Evolutionary conservation across 2,329 filamentous ascomycete species (phyloP).

Genomic region (Leptographium galeiforme): DNA sequence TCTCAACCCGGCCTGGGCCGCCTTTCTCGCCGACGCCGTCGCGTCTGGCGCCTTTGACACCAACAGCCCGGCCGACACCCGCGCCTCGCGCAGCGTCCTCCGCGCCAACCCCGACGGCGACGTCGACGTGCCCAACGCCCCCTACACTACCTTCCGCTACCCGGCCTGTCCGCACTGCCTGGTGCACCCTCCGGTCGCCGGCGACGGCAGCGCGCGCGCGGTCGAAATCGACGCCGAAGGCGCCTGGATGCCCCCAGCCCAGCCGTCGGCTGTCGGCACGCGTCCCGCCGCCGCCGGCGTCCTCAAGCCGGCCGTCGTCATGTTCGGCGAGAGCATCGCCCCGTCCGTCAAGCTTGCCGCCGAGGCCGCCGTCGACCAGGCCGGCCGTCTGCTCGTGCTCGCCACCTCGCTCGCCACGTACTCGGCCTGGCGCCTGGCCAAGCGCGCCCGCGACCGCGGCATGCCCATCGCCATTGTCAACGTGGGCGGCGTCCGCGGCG

Average conservation of each 20-base stretch:
- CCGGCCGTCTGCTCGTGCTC: constrained; percentile 62
- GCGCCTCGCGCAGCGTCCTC: constrained; percentile 34
- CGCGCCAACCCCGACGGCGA: constrained; percentile 90
- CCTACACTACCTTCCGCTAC: constrained; percentile 83
- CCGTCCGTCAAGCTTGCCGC: constrained; percentile 57
- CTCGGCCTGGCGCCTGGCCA: constrained; percentile 82
- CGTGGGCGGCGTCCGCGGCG: constrained; percentile 68
- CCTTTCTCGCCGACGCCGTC: constrained; percentile 59
- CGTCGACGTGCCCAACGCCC: constrained; percentile 74
- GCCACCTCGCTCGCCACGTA: constrained; percentile 91
- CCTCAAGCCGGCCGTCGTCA: constrained; percentile 83
- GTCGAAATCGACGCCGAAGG: constrained; percentile 69
- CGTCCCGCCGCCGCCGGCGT: constrained; percentile 50
- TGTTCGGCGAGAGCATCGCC: constrained; percentile 88
- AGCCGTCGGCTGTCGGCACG: too few species aligned
- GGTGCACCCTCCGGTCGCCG: constrained; percentile 40
- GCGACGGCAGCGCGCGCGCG: constrained; percentile 36
- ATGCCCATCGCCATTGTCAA: constrained; percentile 86
- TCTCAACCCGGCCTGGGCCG: constrained; percentile 78
- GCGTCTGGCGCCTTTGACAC: constrained; percentile 63
- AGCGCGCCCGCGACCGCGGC: constrained; percentile 64
- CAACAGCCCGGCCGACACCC: constrained; percentile 52
- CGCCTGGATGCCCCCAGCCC: constrained; percentile 45
- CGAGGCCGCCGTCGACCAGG: constrained; percentile 66
- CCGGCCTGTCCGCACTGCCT: constrained; percentile 78